phyloP scores from a whole-genome alignment of 192 early-diverging fungal species.

The Rhizophagus sp. region DNA sequence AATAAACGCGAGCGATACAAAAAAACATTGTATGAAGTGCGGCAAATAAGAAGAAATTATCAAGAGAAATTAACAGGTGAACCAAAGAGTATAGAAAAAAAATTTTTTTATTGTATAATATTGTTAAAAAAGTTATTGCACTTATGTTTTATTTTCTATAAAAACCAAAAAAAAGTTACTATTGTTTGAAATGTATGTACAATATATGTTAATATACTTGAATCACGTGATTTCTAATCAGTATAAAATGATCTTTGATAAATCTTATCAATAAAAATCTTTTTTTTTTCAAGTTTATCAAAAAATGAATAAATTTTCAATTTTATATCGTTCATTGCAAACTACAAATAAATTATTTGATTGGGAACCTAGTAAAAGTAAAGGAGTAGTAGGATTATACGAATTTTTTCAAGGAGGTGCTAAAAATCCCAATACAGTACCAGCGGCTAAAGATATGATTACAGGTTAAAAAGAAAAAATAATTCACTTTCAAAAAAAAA shows the following conservation, averaged over 20 bases:
- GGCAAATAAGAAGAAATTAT: neutral
- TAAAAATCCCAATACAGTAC: neutral
- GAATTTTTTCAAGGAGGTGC: conserved; percentile 20
- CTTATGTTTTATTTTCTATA: too few relatives aligned
- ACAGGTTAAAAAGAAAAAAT: neutral
- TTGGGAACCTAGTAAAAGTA: neutral
- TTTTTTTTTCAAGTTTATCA: neutral
- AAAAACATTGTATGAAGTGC: neutral
- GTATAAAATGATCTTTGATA: neutral
- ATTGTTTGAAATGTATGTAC: too few relatives aligned
- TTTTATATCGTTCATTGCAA: neutral
- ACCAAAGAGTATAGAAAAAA: neutral
- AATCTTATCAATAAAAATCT: neutral
- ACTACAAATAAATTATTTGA: neutral
- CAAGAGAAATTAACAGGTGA: neutral
- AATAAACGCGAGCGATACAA: neutral
- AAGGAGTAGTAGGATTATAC: conserved; percentile 12
- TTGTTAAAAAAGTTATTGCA: neutral
- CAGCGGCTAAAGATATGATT: neutral
- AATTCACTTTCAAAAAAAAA: neutral
- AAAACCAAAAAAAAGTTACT: too few relatives aligned
- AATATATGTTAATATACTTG: too few relatives aligned
- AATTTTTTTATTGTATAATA: neutral
- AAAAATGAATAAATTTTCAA: neutral
- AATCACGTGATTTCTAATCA: neutral